Percentiles rank a stretch among this genome's conserved stretches.
phyloP scores from a whole-genome alignment of 768 basidiomycete genomes.

The Boletus reticulatus region DNA sequence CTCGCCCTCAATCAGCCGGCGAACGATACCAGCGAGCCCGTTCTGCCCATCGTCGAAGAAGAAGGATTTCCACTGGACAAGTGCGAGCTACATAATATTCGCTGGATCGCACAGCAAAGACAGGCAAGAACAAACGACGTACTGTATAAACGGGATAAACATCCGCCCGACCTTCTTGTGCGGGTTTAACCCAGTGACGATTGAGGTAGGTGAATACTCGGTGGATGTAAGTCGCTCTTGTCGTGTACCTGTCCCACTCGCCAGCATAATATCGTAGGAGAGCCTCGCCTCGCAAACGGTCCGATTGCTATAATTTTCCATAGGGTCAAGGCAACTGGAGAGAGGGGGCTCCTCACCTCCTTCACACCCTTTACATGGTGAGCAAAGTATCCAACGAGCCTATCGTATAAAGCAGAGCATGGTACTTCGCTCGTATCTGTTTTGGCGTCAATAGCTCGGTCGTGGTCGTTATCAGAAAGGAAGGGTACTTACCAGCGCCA shows the following conservation, averaged over 20 bases:
- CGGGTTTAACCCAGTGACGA: slow-evolving; percentile 98
- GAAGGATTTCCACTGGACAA: slow-evolving; percentile 94
- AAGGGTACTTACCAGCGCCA: slow-evolving; percentile 23
- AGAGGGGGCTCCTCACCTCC: slow-evolving; percentile 47
- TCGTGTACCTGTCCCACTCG: slow-evolving; percentile 97
- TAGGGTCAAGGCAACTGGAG: slow-evolving; percentile 7
- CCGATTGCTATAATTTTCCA: slow-evolving; percentile 55
- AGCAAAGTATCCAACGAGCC: slow-evolving; percentile 88
- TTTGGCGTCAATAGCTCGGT: slow-evolving; percentile 14
- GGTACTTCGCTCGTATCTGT: slow-evolving; percentile 88
- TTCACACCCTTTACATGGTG: slow-evolving; percentile 68
- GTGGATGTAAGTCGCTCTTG: slow-evolving; percentile 95
- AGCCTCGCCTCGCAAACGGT: slow-evolving; percentile 79
- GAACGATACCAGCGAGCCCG: slow-evolving; percentile 81
- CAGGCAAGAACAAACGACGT: slow-evolving; percentile 26
- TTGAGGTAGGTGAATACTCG: slow-evolving; percentile 97
- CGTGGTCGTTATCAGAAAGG: slow-evolving; percentile 19
- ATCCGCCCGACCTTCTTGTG: slow-evolving; percentile 91
- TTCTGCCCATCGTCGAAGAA: slow-evolving; percentile 86
- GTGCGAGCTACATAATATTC: slow-evolving; percentile 60
- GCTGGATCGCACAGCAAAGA: not conserved
- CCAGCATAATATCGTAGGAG: slow-evolving; percentile 86
- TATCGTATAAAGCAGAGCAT: slow-evolving; percentile 95
- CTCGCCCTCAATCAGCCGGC: slow-evolving; percentile 89
- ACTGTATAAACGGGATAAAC: slow-evolving; percentile 97